Base-by-base conservation (phyloP, 1,139 yeast genomes). In the Candida dubliniensis region DNA sequence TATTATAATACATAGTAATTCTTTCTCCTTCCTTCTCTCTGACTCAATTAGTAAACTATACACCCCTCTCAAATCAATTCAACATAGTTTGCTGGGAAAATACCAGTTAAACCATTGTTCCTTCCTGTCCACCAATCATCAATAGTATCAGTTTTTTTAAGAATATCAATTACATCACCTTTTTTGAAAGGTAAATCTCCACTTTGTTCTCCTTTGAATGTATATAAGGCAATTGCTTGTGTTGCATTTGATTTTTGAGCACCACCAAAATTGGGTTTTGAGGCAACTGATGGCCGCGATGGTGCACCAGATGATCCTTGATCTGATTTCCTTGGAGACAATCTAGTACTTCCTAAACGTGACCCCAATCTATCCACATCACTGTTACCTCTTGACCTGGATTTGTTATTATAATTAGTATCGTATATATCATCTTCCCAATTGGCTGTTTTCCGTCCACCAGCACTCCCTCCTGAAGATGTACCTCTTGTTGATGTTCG, bases 51-150 rank as follows among this genome's bases (percentile, higher is more conserved):
- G 23, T n/a, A n/a, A 29, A 23, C 27, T 31, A 25, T 34, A 34
- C 10, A 29, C 36, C 30, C 11, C 25, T 8, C 9, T 23, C 60
- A 85, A 46, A 87, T 85, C 57, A 90, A 66, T 59, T 90, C 95
- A 36, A 93, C 97, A 60, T 93, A 93, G 62, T 93, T 93, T 2
- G 99, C 99, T 8, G 99, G 99, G 76, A 93, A 93, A 24, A 91
- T 90, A 41, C 99, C 99, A 51, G 88, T 87, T 46, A 67, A 68
- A 5, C 95, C 95, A 55, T 86, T 87, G 47, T 82, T 74, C 60
- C 86, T 81, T 14, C 99, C 99, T 0, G 96, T 90, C 99, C 99
- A 93, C 99, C 99, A 93, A 62, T 93, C 99, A 62, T 93, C 96
- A 41, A 82, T 80, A 10, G 96, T 85, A 12, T 86, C 90, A 11